phyloP scores from a whole-genome alignment of 371 early-diverging fungal genomes.

The Blakeslea trispora region DNA sequence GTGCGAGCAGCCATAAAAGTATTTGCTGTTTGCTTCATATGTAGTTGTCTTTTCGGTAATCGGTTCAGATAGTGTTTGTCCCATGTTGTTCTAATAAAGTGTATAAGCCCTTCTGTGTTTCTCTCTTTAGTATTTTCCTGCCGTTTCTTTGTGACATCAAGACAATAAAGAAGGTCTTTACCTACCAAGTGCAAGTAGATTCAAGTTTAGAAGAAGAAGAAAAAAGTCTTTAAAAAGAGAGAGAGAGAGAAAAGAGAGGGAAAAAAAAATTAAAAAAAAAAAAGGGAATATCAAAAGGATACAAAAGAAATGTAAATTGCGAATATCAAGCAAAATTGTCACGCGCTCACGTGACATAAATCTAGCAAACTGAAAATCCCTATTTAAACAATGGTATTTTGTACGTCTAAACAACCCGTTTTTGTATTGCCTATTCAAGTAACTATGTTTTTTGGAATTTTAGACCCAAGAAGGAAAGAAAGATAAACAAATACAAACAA shows the following conservation, averaged over 20 bases:
- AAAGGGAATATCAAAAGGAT: not conserved
- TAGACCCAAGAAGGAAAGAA: no score
- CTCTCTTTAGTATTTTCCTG: not conserved
- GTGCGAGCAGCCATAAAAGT: slow-evolving; percentile 83
- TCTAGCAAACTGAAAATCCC: not conserved
- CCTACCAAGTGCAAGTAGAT: no score
- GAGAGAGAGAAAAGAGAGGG: not conserved
- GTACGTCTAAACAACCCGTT: no score
- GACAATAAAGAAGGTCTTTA: no score
- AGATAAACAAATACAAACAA: no score
- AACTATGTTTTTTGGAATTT: not conserved
- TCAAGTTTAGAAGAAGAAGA: not conserved
- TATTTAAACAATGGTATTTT: no score
- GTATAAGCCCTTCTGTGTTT: not conserved
- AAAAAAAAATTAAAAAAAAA: not conserved
- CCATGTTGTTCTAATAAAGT: slow-evolving; percentile 59
- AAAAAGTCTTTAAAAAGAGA: not conserved
- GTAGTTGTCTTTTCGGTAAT: slow-evolving; percentile 86
- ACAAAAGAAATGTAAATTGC: no score
- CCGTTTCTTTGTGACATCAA: not conserved
- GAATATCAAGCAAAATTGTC: not conserved
- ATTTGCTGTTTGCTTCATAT: slow-evolving; percentile 68
- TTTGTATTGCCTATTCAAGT: not conserved
- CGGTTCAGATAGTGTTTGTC: slow-evolving; percentile 96
- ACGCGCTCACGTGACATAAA: not conserved